Evolutionary conservation across 2,329 filamentous ascomycete genomes (phyloP).

Genomic region (Scolecobasidium constrictum): DNA sequence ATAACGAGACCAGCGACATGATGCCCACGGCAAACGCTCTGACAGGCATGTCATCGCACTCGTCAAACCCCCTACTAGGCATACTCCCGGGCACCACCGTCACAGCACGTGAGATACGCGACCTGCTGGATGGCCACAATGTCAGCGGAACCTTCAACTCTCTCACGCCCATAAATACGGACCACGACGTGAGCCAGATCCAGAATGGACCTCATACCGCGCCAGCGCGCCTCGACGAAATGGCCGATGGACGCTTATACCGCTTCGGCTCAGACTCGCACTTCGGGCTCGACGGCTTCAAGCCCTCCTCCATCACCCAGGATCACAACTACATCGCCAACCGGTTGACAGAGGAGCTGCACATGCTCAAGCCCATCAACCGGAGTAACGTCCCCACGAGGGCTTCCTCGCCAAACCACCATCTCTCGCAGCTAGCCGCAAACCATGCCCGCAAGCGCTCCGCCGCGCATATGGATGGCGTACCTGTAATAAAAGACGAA

Average conservation of each 20-base stretch:
- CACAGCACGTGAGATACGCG: background rate
- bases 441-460: conserved; percentile 1
- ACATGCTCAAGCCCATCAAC: conserved; percentile 8
- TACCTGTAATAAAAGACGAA: background rate
- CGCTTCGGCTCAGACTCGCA: conserved; percentile 10
- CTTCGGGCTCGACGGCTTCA: conserved; percentile 8
- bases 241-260: conserved; percentile 3
- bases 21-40: conserved; percentile 4
- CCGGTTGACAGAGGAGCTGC: conserved; percentile 7
- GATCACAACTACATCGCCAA: conserved; percentile 4
- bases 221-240: background rate
- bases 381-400: conserved; percentile 7
- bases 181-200: background rate
- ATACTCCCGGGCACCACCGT: background rate
- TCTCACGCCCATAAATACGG: background rate
- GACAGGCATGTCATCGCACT: background rate
- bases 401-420: background rate
- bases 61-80: too few relatives aligned
- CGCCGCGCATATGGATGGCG: background rate
- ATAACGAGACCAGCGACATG: conserved; percentile 1
- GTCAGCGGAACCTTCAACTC: background rate
- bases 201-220: conserved; percentile 1
- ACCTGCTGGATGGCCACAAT: background rate
- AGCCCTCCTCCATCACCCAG: conserved; percentile 1
- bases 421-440: background rate